Percentiles rank a stretch among this genome's conserved stretches.
phyloP scores from a whole-genome alignment of 169 alveolate species.

The Plasmodium fragile region DNA sequence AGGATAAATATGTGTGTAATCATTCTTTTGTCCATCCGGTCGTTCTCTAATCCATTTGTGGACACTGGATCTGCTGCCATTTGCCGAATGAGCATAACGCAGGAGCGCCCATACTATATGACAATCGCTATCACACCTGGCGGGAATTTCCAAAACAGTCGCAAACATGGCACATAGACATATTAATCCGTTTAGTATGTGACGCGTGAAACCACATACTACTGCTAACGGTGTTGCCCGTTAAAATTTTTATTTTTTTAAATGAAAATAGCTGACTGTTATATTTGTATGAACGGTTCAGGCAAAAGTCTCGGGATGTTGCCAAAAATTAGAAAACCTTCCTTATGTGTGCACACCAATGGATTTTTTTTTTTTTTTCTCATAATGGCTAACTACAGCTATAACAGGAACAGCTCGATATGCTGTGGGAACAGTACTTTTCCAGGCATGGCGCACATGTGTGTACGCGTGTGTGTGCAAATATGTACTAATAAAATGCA shows the following conservation, averaged over 20 bases:
- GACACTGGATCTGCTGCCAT: not conserved
- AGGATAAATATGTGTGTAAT: not conserved
- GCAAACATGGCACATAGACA: not conserved
- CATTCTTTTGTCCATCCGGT: not conserved
- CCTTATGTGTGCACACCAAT: slow-evolving; percentile 51
- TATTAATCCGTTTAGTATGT: not conserved
- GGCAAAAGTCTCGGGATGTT: slow-evolving; percentile 6
- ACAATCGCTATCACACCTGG: not conserved
- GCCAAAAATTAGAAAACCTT: not conserved
- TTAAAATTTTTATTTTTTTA: not conserved
- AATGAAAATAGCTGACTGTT: not conserved
- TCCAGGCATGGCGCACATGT: not conserved
- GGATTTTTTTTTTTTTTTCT: not conserved
- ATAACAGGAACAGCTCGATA: not conserved
- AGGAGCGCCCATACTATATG: not conserved
- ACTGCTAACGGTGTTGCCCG: not conserved
- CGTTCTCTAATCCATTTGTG: not conserved
- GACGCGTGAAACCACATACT: not conserved
- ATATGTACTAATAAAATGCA: not conserved
- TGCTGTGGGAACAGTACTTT: not conserved
- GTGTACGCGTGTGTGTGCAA: not conserved
- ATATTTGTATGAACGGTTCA: slow-evolving; percentile 45
- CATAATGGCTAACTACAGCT: not conserved
- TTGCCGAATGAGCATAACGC: not conserved
- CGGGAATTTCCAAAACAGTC: not conserved